Evolutionary conservation across 148 eudicot species (phyloP).

Genomic region (Dysphania ambrosioides): DNA sequence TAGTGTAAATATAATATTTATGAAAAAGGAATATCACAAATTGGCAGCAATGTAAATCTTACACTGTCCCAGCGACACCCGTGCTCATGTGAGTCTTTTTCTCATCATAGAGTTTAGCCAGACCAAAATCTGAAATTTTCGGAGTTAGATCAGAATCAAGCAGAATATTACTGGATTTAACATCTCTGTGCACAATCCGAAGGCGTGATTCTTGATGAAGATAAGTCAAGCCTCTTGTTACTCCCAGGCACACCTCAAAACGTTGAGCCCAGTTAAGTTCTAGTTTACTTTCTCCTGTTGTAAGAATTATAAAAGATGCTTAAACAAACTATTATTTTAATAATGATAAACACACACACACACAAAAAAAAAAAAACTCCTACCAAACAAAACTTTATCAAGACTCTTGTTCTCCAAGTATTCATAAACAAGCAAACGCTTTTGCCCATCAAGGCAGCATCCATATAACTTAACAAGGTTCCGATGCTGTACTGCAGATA

Average conservation of each 20-base stretch:
- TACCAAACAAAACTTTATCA: constrained; percentile 86
- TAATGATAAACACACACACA: not conserved
- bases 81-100: constrained; percentile 86
- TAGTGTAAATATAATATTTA: too few species aligned
- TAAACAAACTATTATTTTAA: too few species aligned
- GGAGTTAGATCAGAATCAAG: constrained; percentile 73
- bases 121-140: constrained; percentile 90
- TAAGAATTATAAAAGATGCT: not conserved
- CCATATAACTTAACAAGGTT: constrained; percentile 81
- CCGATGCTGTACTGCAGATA: constrained; percentile 83
- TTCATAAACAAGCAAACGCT: constrained; percentile 78
- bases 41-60: too few species aligned
- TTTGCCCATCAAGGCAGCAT: constrained; percentile 84
- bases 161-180: constrained; percentile 87
- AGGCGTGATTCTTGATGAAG: constrained; percentile 81
- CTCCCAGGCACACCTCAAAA: constrained; percentile 79
- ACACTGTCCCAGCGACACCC: constrained; percentile 92
- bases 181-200: constrained; percentile 83
- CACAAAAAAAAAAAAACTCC: not conserved
- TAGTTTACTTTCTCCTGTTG: constrained; percentile 40
- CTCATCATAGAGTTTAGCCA: constrained; percentile 91
- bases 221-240: constrained; percentile 76
- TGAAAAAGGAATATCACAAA: too few species aligned
- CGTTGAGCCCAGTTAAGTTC: constrained; percentile 73
- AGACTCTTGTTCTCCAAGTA: constrained; percentile 86